Conservation (phyloP, 345 rosid species). For the Firmiana major region DNA sequence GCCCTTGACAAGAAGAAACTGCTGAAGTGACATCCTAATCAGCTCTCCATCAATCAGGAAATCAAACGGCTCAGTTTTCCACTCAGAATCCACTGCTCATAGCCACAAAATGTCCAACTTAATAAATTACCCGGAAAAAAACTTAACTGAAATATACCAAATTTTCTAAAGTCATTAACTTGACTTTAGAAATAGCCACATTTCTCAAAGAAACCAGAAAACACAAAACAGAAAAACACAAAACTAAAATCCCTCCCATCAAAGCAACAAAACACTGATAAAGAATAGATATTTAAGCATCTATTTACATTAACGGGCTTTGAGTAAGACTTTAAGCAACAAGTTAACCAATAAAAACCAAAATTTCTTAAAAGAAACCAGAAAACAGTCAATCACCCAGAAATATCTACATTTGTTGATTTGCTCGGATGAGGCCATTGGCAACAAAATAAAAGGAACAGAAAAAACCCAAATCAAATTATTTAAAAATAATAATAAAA, state of each 20-base stretch:
- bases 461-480: not conserved
- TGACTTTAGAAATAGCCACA: not conserved
- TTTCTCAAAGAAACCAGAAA: not conserved
- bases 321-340: conserved; percentile 27
- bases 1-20: conserved; percentile 74
- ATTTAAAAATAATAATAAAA: not conserved
- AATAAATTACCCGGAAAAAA: not conserved
- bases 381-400: not conserved
- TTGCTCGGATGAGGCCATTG: not conserved
- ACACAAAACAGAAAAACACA: not conserved
- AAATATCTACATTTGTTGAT: not conserved
- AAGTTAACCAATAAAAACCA: not conserved
- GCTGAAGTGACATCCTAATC: conserved; percentile 51
- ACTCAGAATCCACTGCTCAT: conserved; percentile 59
- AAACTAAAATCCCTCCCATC: not conserved
- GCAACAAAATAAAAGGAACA: not conserved
- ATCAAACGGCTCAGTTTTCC: conserved; percentile 78
- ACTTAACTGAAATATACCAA: not conserved
- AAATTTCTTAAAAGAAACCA: not conserved
- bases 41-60: conserved; percentile 88
- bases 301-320: conserved; percentile 32
- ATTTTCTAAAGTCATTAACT: not conserved
- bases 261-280: not conserved
- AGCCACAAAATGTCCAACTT: not conserved
- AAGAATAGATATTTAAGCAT: not conserved